Base-by-base conservation (phyloP, 1,284 basidiomycete species). In the Porphyrellus sp. region DNA sequence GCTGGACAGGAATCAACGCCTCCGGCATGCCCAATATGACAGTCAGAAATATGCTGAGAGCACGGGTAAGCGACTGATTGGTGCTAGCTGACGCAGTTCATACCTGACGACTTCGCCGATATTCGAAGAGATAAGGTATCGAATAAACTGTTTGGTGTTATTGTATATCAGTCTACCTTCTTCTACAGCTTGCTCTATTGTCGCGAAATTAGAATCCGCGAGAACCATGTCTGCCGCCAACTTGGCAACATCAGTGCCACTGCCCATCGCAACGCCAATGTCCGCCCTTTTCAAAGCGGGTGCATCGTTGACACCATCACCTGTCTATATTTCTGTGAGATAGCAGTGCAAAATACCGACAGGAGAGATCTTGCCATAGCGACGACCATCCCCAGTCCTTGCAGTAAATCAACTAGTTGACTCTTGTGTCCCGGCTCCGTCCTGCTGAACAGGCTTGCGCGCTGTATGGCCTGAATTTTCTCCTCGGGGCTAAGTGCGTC, bases 251-350 rank as follows among this genome's bases (percentile, higher is more conserved):
- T 99, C 97, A 0, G 96, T 99, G 46, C 96, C 97, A 57, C 90
- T 93, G 43, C 96, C 96, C 96, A 99, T 98, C n/a, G 93, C 91
- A 52, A 99, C 91, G 65, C 96, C 96, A 63, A 99, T 98, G 64
- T 98, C 95, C 16, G 96, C 96, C 77, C 91, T 95, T 72, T 97
- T 97, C 63, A 99, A 74, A 0, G 95, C 95, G 16, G 95, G 95
- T 1, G 95, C 95, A 65, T 99, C 96, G 63, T 99, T 99, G 53
- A 98, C 96, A 65, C 93, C 93, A 64, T 95, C 93, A 51, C 91
- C 92, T 53, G 90, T 92, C 88, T 90, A 45, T n/a, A 58, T 64
- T 24, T 28, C 24, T 58, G 53, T 48, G 24, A 59, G 50, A 48
- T 27, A 28, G n/a, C 20, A 24, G 23, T 4, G 31, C 30, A 13